phyloP scores from a whole-genome alignment of 305 asterid species.

The Solanum hybrid region DNA sequence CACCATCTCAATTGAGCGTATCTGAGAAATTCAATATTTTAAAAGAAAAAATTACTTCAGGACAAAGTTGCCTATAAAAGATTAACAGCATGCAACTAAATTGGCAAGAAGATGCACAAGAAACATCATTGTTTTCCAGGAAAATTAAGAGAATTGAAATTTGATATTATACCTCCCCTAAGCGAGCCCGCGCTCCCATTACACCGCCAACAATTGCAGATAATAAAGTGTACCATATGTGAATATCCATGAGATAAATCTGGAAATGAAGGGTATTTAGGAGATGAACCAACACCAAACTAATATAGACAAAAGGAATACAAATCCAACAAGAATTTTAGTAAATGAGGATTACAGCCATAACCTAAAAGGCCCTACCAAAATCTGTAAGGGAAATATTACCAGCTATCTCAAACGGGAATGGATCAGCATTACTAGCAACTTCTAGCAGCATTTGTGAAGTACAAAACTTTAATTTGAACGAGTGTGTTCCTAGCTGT shows the following conservation, averaged over 20 bases:
- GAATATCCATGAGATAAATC: slow-evolving; percentile 96
- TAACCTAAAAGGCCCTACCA: neutral
- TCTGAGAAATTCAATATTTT: slow-evolving; percentile 30
- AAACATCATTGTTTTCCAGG: neutral
- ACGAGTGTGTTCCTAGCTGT: neutral
- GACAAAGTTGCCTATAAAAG: neutral
- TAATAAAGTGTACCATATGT: slow-evolving; percentile 83
- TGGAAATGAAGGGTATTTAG: slow-evolving; percentile 16
- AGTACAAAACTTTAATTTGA: neutral
- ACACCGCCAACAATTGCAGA: slow-evolving; percentile 97
- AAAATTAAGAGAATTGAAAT: neutral
- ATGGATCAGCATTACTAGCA: neutral
- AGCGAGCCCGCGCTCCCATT: slow-evolving; percentile 91
- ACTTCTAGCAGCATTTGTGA: neutral
- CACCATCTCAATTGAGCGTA: slow-evolving; percentile 95
- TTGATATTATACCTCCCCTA: slow-evolving; percentile 71
- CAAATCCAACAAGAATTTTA: neutral
- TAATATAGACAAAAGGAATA: neutral
- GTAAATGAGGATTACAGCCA: neutral
- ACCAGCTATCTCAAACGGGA: neutral
- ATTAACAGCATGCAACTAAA: neutral
- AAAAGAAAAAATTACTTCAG: neutral
- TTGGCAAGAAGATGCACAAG: slow-evolving; percentile 1
- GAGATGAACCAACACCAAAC: neutral
- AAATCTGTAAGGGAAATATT: neutral